Conservation (phyloP, 768 basidiomycete species). For the Mycena epipterygia region DNA sequence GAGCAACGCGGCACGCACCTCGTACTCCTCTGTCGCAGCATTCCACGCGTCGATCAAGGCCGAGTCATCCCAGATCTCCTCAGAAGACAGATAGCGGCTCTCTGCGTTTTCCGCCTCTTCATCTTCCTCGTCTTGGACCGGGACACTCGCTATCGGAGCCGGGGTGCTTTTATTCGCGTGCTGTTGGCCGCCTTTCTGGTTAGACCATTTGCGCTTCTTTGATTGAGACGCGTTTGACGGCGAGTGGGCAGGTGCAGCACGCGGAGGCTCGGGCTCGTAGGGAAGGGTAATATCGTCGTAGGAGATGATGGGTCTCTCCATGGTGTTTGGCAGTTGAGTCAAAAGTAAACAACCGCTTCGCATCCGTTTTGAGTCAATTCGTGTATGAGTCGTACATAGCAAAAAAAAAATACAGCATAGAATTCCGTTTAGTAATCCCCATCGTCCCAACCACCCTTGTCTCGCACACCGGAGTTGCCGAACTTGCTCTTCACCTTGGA, state of each 20-base stretch:
- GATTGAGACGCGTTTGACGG: constrained; percentile 51
- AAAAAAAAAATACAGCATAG: neutral
- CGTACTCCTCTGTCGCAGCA: constrained; percentile 86
- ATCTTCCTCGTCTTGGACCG: constrained; percentile 41
- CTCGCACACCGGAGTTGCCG: constrained; percentile 71
- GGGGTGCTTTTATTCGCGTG: constrained; percentile 41
- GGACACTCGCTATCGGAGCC: constrained; percentile 60
- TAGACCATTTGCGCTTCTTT: constrained; percentile 70
- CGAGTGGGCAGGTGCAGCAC: constrained; percentile 30
- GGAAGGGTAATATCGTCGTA: constrained; percentile 75
- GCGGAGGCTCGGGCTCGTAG: constrained; percentile 40
- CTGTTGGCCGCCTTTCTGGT: constrained; percentile 46
- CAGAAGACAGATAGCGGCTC: constrained; percentile 74
- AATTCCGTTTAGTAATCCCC: constrained; percentile 37
- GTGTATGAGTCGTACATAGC: neutral
- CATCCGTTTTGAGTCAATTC: constrained; percentile 2
- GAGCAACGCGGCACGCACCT: constrained; percentile 53
- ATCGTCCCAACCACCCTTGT: constrained; percentile 81
- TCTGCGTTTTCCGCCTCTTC: constrained; percentile 62
- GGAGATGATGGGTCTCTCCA: constrained; percentile 63
- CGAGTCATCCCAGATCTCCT: constrained; percentile 91
- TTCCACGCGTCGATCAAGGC: constrained; percentile 89
- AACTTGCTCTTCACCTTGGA: constrained; percentile 80
- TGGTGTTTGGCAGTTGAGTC: constrained; percentile 31
- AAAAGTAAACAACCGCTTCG: constrained; percentile 20